Evolutionary conservation across 2,329 filamentous ascomycete genomes (phyloP).

Genomic region (Talaromyces pinophilus): DNA sequence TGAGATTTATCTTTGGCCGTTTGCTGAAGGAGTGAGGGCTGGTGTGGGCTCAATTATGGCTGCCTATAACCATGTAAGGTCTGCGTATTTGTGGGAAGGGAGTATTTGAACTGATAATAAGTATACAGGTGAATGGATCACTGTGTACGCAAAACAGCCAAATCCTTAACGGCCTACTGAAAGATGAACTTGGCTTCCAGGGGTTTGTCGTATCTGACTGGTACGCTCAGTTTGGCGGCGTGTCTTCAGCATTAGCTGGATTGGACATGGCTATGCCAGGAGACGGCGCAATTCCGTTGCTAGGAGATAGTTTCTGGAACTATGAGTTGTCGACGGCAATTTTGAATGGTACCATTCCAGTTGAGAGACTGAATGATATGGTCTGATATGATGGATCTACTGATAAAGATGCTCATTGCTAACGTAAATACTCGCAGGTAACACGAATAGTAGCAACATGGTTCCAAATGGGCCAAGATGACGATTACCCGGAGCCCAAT

Average conservation of each 20-base stretch:
- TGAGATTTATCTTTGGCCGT: conserved; percentile 52
- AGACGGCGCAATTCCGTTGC: conserved; percentile 54
- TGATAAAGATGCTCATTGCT: conserved; percentile 7
- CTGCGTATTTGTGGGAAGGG: too few relatives aligned
- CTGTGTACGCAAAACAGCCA: conserved; percentile 69
- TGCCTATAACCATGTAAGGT: conserved; percentile 42
- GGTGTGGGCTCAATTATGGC: conserved; percentile 51
- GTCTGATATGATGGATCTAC: conserved; percentile 26
- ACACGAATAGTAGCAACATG: conserved; percentile 61
- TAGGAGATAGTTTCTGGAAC: conserved; percentile 58
- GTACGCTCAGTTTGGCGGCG: conserved; percentile 62
- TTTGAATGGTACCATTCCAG: conserved; percentile 59
- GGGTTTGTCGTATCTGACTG: conserved; percentile 72
- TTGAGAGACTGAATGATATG: conserved; percentile 58
- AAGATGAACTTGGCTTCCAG: conserved; percentile 73
- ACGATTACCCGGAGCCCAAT: conserved; percentile 58
- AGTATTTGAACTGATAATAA: too few relatives aligned
- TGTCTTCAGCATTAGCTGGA: conserved; percentile 62
- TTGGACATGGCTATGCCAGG: conserved; percentile 73
- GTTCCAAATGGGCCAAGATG: conserved; percentile 59
- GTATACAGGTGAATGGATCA: conserved; percentile 55
- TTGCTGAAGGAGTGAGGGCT: conserved; percentile 52
- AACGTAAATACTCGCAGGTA: conserved; percentile 36
- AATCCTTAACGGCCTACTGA: conserved; percentile 67
- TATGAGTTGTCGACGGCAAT: conserved; percentile 57